Percentiles rank a stretch among this genome's conserved stretches.
Conservation (phyloP, 2,329 filamentous ascomycete species). For the Aspergillus tubingensis region DNA sequence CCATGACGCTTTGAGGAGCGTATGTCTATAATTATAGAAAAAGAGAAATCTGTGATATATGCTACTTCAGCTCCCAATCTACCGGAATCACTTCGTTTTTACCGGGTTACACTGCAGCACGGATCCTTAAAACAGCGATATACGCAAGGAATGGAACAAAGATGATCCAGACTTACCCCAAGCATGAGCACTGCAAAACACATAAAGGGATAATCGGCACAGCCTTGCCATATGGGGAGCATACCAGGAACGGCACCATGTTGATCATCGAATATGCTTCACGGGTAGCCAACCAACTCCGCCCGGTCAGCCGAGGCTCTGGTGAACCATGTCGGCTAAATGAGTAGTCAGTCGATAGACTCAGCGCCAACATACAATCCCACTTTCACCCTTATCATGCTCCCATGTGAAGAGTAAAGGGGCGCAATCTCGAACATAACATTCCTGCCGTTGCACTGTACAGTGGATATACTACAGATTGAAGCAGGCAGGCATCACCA, state of each 20-base stretch:
- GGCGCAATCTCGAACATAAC: background rate
- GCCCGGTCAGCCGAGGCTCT: background rate
- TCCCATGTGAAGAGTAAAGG: background rate
- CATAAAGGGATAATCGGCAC: background rate
- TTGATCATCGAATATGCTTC: background rate
- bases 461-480: background rate
- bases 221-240: background rate
- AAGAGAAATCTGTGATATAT: no score
- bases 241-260: background rate
- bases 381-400: background rate
- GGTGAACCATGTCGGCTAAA: background rate
- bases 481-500: no score
- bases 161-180: background rate
- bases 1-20: no score
- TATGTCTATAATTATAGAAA: no score
- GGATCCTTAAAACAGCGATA: background rate
- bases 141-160: background rate
- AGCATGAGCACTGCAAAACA: background rate
- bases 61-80: background rate
- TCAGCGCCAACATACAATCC: background rate
- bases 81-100: background rate
- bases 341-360: background rate
- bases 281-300: slow-evolving; percentile 2
- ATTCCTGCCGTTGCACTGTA: background rate
- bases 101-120: background rate